Percentiles rank a stretch among this genome's conserved stretches.
These are phyloP conservation scores for Lolium perenne DNA, from an alignment of 176 grass and related monocot species.

Conservation along the genomic window DNA sequence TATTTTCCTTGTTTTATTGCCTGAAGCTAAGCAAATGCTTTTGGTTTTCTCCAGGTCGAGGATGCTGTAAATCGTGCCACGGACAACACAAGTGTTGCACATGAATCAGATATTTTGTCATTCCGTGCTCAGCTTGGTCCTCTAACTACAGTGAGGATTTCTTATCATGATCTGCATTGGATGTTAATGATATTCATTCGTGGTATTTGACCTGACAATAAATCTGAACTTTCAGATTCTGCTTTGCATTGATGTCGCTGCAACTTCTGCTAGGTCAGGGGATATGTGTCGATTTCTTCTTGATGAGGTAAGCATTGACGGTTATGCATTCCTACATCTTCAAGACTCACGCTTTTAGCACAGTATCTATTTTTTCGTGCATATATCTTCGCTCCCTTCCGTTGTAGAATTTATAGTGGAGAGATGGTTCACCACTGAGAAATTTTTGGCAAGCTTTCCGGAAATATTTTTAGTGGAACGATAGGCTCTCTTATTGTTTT, in stretches of 20 bases:
- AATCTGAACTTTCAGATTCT: conserved; percentile 71
- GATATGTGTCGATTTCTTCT: conserved; percentile 91
- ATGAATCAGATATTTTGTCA: conserved; percentile 81
- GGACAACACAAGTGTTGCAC: conserved; percentile 48
- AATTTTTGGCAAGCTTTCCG: not conserved
- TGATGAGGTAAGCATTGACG: conserved; percentile 56
- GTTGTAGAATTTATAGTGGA: conserved; percentile 20
- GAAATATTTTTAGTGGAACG: conserved; percentile 18
- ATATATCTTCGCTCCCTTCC: not conserved
- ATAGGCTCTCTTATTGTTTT: not conserved
- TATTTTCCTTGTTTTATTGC: conserved; percentile 26
- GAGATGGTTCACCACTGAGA: conserved; percentile 25
- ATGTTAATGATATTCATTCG: conserved; percentile 20
- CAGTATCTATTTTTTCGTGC: not conserved
- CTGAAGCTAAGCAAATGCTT: conserved; percentile 22
- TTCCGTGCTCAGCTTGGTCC: conserved; percentile 79
- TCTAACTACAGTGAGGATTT: conserved; percentile 70
- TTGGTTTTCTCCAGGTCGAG: conserved; percentile 57
- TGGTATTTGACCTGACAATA: conserved; percentile 45
- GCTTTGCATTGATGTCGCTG: conserved; percentile 88
- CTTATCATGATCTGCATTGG: conserved; percentile 30
- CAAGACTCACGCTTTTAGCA: not conserved
- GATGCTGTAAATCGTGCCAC: conserved; percentile 72
- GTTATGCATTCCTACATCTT: conserved; percentile 22
- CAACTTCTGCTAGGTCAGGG: conserved; percentile 74